Evolutionary conservation across 2,329 filamentous ascomycete genomes (phyloP).

Genomic region (Dothistroma pini): DNA sequence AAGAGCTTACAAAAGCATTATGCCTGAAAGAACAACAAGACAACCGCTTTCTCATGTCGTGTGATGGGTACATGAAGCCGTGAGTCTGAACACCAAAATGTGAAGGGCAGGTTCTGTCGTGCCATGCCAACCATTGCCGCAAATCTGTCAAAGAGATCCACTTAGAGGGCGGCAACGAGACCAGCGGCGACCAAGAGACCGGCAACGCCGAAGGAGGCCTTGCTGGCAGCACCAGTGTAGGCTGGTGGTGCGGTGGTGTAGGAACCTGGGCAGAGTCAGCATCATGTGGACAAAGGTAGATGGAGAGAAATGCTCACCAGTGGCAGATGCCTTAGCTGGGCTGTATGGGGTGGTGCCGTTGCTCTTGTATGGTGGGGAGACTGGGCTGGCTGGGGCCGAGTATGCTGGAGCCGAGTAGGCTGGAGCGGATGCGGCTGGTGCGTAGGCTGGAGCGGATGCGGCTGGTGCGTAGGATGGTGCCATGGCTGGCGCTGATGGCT

Average conservation of each 20-base stretch:
- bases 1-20: slow-evolving; percentile 1
- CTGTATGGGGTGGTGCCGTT: slow-evolving; percentile 10
- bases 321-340: slow-evolving; percentile 1
- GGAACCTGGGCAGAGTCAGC: slow-evolving; percentile 11
- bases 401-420: neutral
- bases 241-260: slow-evolving; percentile 15
- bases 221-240: slow-evolving; percentile 23
- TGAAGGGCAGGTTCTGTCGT: slow-evolving; percentile 8
- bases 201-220: slow-evolving; percentile 23
- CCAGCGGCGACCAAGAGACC: slow-evolving; percentile 22
- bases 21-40: slow-evolving; percentile 8
- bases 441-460: slow-evolving; percentile 8
- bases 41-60: slow-evolving; percentile 8
- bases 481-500: neutral
- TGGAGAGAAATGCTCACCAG: slow-evolving; percentile 1
- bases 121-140: neutral
- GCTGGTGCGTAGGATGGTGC: slow-evolving; percentile 10
- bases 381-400: slow-evolving; percentile 7
- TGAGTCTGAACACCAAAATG: slow-evolving; percentile 5
- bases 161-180: slow-evolving; percentile 25
- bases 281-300: slow-evolving; percentile 1
- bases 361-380: slow-evolving; percentile 7
- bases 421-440: neutral
- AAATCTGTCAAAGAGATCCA: neutral
- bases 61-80: slow-evolving; percentile 5